These are phyloP conservation scores for Glycine latifolia DNA, from an alignment of 306 rosid species.

Conservation along the genomic window DNA sequence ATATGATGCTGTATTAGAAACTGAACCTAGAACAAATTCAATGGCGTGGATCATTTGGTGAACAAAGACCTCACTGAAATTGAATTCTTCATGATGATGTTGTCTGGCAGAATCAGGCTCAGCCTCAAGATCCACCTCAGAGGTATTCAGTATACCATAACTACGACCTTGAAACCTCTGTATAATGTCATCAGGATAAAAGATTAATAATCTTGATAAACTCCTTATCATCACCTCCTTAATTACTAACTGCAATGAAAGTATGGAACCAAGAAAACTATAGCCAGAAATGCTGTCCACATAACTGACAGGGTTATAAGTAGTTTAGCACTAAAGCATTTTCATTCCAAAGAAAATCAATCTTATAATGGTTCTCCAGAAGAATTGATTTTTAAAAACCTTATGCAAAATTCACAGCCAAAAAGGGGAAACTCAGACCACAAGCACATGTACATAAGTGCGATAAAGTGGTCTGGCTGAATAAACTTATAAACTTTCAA, in stretches of 20 bases:
- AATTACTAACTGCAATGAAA: slow-evolving; percentile 35
- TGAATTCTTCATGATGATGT: slow-evolving; percentile 83
- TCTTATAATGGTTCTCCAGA: slow-evolving; percentile 27
- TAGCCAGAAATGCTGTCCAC: slow-evolving; percentile 35
- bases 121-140: slow-evolving; percentile 79
- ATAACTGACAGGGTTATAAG: slow-evolving; percentile 10
- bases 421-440: slow-evolving; percentile 40
- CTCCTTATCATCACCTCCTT: slow-evolving; percentile 30
- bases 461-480: slow-evolving; percentile 26
- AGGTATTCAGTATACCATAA: slow-evolving; percentile 83
- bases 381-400: slow-evolving; percentile 27
- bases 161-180: slow-evolving; percentile 98
- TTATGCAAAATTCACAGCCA: slow-evolving; percentile 22
- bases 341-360: slow-evolving; percentile 33
- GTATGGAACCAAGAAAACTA: slow-evolving; percentile 41
- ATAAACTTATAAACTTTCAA: slow-evolving; percentile 31
- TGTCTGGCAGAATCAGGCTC: slow-evolving; percentile 94
- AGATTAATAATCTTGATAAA: slow-evolving; percentile 41
- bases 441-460: slow-evolving; percentile 31
- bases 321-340: slow-evolving; percentile 19
- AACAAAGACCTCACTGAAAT: slow-evolving; percentile 96
- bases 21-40: slow-evolving; percentile 98
- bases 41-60: slow-evolving; percentile 99
- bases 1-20: slow-evolving; percentile 98
- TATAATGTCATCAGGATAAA: slow-evolving; percentile 46